Base-by-base conservation (phyloP, 148 eudicot genomes). In the Rhododendron ferrugineum region DNA sequence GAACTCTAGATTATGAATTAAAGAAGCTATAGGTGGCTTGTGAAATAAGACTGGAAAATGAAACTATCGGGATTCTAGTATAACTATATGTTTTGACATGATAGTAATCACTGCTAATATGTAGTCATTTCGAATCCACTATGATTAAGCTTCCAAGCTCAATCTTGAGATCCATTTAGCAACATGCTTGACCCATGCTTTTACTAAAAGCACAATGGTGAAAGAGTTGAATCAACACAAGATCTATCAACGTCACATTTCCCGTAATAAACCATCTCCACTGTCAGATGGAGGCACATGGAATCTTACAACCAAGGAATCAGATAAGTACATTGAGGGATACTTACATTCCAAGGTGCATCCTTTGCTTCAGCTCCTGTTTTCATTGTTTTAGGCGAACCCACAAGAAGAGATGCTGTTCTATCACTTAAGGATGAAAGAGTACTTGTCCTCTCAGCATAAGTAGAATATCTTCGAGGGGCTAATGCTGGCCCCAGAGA, bases 301-400 rank as follows among this genome's bases (percentile, higher is more conserved):
- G 22, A 84, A 36, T 58, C 58, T 9, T 23, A 40, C 60, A 66
- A 66, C 14, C 34, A 52, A 81, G 14, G 16, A 75, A 64, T 49
- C 32, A 79, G 49, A 22, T 66, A 46, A 20, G 28, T 47, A 54
- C 74, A 76, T 66, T 42, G n/a, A 18, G 50, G 14, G 58, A 54
- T 79, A 44, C 96, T 40, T 93, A 96, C 99, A 91, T 94, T 95
- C 86, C 90, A 82, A 84, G 92, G 91, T 80, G 95, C 96, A 85
- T 97, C 99, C 84, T 93, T 90, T 30, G 96, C 93, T 88, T 97
- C 99, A 79, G 91, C 92, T 84, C 96, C 99, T 3, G 94, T 95
- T 86, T 95, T 95, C 92, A 92, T 95, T 83, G 91, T 89, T 91
- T 96, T 96, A 30, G 98, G 99, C 28, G 98, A 96, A 58, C 93